These are phyloP conservation scores for Coemansia sp. DNA, from an alignment of 192 early-diverging fungal species.

Conservation along the genomic window DNA sequence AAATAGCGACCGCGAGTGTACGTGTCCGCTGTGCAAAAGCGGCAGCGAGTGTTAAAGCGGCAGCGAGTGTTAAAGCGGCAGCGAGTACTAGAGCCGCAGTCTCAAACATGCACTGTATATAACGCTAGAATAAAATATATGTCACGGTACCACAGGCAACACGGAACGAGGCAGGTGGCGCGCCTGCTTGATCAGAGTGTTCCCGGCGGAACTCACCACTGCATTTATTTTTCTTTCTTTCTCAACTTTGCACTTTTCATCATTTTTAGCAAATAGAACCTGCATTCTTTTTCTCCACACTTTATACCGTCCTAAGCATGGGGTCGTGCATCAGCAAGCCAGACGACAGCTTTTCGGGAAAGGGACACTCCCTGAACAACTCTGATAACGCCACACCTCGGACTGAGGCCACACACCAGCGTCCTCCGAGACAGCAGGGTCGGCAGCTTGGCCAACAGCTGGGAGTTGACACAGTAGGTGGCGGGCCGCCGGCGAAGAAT, in stretches of 20 bases:
- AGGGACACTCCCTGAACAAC: conserved; percentile 7
- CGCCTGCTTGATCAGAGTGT: background rate
- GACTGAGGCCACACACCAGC: background rate
- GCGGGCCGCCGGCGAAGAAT: background rate
- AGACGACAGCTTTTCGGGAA: conserved; percentile 1
- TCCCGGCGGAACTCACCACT: background rate
- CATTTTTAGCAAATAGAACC: background rate
- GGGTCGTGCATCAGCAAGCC: conserved; percentile 18
- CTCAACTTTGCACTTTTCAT: background rate
- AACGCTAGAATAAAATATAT: background rate
- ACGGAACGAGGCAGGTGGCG: background rate
- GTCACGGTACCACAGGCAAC: background rate
- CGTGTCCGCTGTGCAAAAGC: conserved; percentile 32
- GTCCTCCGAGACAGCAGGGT: background rate
- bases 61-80: background rate
- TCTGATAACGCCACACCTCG: background rate
- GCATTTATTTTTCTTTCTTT: background rate
- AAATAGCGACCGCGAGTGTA: conserved; percentile 28
- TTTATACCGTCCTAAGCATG: conserved; percentile 2
- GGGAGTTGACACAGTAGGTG: background rate
- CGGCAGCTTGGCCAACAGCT: background rate
- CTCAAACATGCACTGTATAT: conserved; percentile 10
- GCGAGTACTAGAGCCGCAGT: background rate
- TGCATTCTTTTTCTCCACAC: background rate
- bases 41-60: conserved; percentile 16